These are phyloP conservation scores for Candida xyloterini DNA, from an alignment of 805 yeast species.

Conservation along the genomic window DNA sequence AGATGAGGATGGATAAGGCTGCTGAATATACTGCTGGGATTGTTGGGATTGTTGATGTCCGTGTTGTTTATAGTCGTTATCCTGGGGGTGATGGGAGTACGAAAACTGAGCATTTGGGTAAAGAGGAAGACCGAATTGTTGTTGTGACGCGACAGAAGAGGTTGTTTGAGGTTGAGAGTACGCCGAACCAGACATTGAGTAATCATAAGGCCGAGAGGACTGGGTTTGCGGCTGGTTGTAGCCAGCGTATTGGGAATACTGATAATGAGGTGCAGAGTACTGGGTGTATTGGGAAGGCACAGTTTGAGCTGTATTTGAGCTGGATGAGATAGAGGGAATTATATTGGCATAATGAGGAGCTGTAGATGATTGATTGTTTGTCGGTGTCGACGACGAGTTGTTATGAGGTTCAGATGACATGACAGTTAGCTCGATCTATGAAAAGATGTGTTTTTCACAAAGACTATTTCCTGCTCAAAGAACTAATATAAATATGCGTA, in stretches of 20 bases:
- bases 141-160: slow-evolving; percentile 15
- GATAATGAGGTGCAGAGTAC: slow-evolving; percentile 23
- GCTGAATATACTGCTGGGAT: slow-evolving; percentile 19
- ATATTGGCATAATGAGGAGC: slow-evolving; percentile 15
- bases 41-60: slow-evolving; percentile 16
- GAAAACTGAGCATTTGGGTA: slow-evolving; percentile 20
- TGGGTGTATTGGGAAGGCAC: slow-evolving; percentile 20
- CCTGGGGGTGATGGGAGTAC: slow-evolving; percentile 22
- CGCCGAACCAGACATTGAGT: slow-evolving; percentile 12
- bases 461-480: slow-evolving; percentile 12
- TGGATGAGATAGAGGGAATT: slow-evolving; percentile 17
- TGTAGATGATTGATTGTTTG: slow-evolving; percentile 13
- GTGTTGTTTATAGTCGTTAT: slow-evolving; percentile 19
- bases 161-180: slow-evolving; percentile 18
- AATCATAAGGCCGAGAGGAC: slow-evolving; percentile 20
- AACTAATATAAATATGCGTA: slow-evolving; percentile 17
- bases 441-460: slow-evolving; percentile 5
- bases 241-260: slow-evolving; percentile 18
- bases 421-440: slow-evolving; percentile 1
- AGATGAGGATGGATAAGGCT: slow-evolving; percentile 16
- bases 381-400: slow-evolving; percentile 14
- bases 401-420: slow-evolving; percentile 23
- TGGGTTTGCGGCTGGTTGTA: slow-evolving; percentile 16
- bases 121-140: slow-evolving; percentile 18
- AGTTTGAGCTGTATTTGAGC: slow-evolving; percentile 9